Evolutionary conservation across 108 stramenopile species (phyloP), one percentile per base, ranked within the genome.

Genomic region (Hondaea fermentalgiana): DNA sequence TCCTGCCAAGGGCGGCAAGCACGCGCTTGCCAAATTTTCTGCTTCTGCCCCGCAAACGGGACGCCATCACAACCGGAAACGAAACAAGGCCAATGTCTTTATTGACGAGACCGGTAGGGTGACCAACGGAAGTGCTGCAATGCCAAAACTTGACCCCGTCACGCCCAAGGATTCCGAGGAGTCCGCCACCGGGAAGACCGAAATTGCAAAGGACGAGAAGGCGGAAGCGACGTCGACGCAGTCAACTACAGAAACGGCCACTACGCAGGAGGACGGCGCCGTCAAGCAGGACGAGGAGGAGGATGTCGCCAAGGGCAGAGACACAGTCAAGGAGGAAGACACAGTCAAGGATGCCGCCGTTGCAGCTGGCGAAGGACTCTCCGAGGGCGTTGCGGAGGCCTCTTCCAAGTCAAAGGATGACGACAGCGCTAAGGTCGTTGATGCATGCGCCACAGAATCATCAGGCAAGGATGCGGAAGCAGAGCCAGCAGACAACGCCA

Each of bases 31-130:
- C 8, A 87, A 44, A 2, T 90, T 90, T 51, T 88, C 87, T 10
- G 76, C 76, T 1, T 5, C 55, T 6, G 12, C 87, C 21, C 72
- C 60, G 42, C 5, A 59, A n/a, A 23, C 72, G 35, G 35, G 35
- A 35, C 35, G 35, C 44, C 89, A 57, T 16, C 35, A 53, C 28
- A 60, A 44, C 51, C 49, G 69, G 5, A 60, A 87, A 17, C 87
- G 87, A 60, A 25, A 25, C 87, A 83, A 83, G 76, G 87, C 90
- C n/a, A 88, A 16, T 29, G 87, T 90, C n/a, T 90, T 72, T 35
- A 35, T 90, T n/a, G 87, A 90, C 71, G 87, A 83, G 5, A 21
- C 59, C 28, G 90, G 90, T 3, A 8, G n/a, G 35, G 60, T 90
- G 17, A 83, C 57, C 60, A 59, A 55, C 58, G 90, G 29, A 5